Conservation (phyloP, 2,329 filamentous ascomycete species). For the Meredithiella fracta region DNA sequence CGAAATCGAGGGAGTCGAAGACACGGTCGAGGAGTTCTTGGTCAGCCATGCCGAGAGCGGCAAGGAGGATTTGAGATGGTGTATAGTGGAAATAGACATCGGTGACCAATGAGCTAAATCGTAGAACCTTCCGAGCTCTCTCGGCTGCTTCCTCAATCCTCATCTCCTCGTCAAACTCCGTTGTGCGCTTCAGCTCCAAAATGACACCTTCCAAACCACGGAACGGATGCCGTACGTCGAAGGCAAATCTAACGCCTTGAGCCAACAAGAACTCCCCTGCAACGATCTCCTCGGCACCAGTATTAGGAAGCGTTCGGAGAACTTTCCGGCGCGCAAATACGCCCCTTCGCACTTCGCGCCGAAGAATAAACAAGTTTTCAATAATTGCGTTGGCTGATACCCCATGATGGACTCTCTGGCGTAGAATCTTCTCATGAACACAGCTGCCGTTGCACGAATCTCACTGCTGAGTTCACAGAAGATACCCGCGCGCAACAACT, state of each 20-base stretch:
- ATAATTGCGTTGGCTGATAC: constrained; percentile 76
- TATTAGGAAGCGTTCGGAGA: constrained; percentile 53
- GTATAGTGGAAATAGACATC: constrained; percentile 97
- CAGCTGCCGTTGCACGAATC: constrained; percentile 52
- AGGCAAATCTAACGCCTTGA: constrained; percentile 81
- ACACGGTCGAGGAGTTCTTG: constrained; percentile 34
- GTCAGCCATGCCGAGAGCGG: constrained; percentile 63
- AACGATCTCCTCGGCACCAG: constrained; percentile 65
- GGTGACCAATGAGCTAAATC: constrained; percentile 67
- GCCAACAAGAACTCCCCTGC: constrained; percentile 86
- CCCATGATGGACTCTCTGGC: constrained; percentile 92
- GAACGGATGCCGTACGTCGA: constrained; percentile 84
- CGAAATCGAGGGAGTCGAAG: constrained; percentile 16
- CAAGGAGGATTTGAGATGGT: constrained; percentile 83
- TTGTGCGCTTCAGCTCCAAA: constrained; percentile 60
- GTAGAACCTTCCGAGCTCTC: constrained; percentile 56
- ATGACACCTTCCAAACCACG: constrained; percentile 72
- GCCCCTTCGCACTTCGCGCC: constrained; percentile 83
- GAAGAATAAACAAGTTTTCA: constrained; percentile 82
- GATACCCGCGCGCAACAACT: constrained; percentile 39
- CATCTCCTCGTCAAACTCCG: constrained; percentile 37
- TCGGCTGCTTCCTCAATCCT: constrained; percentile 47
- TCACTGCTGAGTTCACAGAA: constrained; percentile 24
- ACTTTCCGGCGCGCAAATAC: constrained; percentile 49
- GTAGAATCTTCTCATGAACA: constrained; percentile 90